phyloP scores from a whole-genome alignment of 2,329 filamentous ascomycete genomes.

The Phialocephala sp. region DNA sequence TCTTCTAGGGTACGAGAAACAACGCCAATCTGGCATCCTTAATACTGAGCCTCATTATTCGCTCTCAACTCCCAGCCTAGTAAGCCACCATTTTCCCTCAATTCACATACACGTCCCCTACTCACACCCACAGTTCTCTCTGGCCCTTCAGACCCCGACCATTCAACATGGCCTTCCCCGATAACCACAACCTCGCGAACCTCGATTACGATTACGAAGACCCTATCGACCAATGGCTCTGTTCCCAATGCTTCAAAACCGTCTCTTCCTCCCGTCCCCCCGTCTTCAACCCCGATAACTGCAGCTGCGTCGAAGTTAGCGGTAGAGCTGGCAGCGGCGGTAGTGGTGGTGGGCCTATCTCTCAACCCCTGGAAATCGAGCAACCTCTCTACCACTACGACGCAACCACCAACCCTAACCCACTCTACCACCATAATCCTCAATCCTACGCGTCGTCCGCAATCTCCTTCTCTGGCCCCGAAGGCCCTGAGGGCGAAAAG shows the following conservation, averaged over 20 bases:
- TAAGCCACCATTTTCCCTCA: slow-evolving; percentile 16
- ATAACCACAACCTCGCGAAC: slow-evolving; percentile 18
- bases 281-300: slow-evolving; percentile 36
- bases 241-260: slow-evolving; percentile 32
- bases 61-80: slow-evolving; percentile 21
- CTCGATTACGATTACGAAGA: slow-evolving; percentile 21
- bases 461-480: slow-evolving; percentile 23
- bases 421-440: slow-evolving; percentile 15
- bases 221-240: slow-evolving; percentile 31
- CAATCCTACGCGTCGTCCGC: slow-evolving; percentile 27
- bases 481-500: slow-evolving; percentile 32
- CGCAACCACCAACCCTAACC: slow-evolving; percentile 5
- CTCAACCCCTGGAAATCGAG: slow-evolving; percentile 4
- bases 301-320: slow-evolving; percentile 32
- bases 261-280: slow-evolving; percentile 36
- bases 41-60: slow-evolving; percentile 29
- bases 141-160: slow-evolving; percentile 18
- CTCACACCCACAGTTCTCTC: slow-evolving; percentile 21
- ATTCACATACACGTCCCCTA: slow-evolving; percentile 7
- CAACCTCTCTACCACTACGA: slow-evolving; percentile 14
- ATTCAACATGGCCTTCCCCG: slow-evolving; percentile 24
- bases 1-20: neutral
- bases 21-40: slow-evolving; percentile 31
- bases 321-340: slow-evolving; percentile 11
- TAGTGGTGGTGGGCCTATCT: slow-evolving; percentile 2